Base-by-base conservation (phyloP, 208 protist genomes). In the Trypanosoma melophagium region DNA sequence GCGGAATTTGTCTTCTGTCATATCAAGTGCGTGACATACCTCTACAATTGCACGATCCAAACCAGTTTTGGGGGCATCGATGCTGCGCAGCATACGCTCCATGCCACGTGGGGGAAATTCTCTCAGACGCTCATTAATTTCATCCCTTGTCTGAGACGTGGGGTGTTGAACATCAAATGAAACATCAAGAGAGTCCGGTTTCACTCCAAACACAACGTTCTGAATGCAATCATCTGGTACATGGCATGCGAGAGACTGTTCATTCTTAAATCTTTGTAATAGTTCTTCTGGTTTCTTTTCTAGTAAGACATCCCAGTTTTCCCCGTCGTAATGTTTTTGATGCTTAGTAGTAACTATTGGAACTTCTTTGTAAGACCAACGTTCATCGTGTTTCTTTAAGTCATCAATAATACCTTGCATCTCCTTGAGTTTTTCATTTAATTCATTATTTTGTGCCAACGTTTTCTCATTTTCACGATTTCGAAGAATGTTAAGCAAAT, bases 31-130 rank as follows among this genome's bases (percentile, higher is more conserved):
- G 31, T 69, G 62, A 50, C 80, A 86, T 9, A 79, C 71, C 19
- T 86, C 76, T 21, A 76, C 21, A 35, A 86, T 81, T 3, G 80
- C 80, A 42, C 41, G 72, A 59, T 86, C 80, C 0, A 86, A 65
- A 62, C 72, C 75, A 5, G 25, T 61, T 47, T 86, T 86, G 17
- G 80, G 76, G n/a, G 58, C 65, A 31, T 81, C 69, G 2, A 62
- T 42, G 7, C 74, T 59, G 2, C 60, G 63, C 35, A 77, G 74
- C 52, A 86, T 47, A 9, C 65, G 78, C 7, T 66, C 67, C 80
- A 86, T 86, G 31, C 70, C 67, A 44, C 80, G 80, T 8, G 76
- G 63, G 4, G 80, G 80, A 47, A 79, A 75, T 41, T 64, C 9
- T 16, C 22, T 31, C n/a, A 86, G 49, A 17, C 76, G 72, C 0